These are phyloP conservation scores for Diaporthe eres DNA, from an alignment of 2,329 filamentous ascomycete species.

Conservation along the genomic window DNA sequence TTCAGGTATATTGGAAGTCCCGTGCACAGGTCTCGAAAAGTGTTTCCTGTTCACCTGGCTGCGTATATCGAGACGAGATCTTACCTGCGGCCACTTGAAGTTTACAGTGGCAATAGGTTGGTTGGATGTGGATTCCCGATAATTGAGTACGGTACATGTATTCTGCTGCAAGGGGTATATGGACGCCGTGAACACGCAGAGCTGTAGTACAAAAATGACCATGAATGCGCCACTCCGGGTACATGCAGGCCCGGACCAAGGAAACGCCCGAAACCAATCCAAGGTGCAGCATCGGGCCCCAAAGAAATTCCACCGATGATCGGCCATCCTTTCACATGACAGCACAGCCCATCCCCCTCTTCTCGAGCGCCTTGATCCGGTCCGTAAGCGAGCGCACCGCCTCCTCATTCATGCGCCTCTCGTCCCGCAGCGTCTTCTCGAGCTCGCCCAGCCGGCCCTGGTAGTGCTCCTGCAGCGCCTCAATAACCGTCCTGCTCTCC, in stretches of 20 bases:
- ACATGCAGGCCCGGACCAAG: too few species aligned
- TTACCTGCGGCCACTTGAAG: too few species aligned
- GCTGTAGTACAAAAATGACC: too few species aligned
- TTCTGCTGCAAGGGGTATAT: background rate
- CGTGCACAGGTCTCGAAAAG: too few species aligned
- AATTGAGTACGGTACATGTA: too few species aligned
- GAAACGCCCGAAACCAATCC: background rate
- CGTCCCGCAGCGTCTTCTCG: slow-evolving; percentile 47
- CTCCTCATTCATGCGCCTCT: slow-evolving; percentile 48
- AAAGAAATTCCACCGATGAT: background rate
- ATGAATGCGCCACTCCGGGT: too few species aligned
- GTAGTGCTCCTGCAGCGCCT: slow-evolving; percentile 49
- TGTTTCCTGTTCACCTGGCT: too few species aligned
- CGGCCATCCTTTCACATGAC: slow-evolving; percentile 45
- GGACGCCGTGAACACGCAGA: too few species aligned
- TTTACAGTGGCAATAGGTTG: too few species aligned
- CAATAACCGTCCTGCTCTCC: slow-evolving; percentile 46
- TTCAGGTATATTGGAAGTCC: too few species aligned
- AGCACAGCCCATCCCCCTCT: slow-evolving; percentile 42
- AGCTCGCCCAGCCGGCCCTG: slow-evolving; percentile 45
- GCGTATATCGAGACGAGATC: too few species aligned
- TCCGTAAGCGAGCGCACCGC: slow-evolving; percentile 45
- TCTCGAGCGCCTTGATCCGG: slow-evolving; percentile 47
- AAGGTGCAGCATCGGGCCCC: background rate
- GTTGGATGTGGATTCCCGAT: too few species aligned